A percentile compares a stretch with the other conserved stretches of the same genome.
phyloP scores from a whole-genome alignment of 2,329 filamentous ascomycete genomes.

The Pestalotiopsis sp. region DNA sequence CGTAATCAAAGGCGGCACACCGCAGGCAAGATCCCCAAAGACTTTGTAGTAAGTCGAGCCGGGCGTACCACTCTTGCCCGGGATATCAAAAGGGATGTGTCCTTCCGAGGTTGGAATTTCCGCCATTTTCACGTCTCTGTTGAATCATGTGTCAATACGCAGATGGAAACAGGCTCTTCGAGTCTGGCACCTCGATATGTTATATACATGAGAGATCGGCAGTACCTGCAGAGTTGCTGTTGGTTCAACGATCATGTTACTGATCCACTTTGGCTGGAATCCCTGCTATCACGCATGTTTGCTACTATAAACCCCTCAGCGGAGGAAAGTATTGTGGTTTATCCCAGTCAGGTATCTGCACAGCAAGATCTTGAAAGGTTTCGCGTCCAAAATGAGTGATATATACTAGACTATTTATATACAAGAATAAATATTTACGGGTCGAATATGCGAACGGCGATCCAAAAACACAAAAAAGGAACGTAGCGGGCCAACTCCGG shows the following conservation, averaged over 20 bases:
- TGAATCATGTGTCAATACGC: background rate
- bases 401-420: background rate
- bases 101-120: background rate
- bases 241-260: background rate
- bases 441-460: background rate
- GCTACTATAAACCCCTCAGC: background rate
- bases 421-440: background rate
- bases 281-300: background rate
- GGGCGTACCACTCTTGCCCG: background rate
- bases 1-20: constrained; percentile 14
- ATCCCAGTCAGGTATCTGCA: background rate
- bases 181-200: background rate
- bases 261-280: background rate
- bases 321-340: too few relatives aligned
- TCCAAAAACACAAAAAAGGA: background rate
- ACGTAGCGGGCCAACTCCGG: background rate
- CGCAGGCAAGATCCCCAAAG: constrained; percentile 17
- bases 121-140: background rate
- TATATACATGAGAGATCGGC: background rate
- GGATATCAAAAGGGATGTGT: background rate
- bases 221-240: background rate
- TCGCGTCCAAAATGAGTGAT: background rate
- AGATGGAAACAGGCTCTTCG: too few relatives aligned
- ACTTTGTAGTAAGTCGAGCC: constrained; percentile 18
- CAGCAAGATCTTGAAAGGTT: background rate